phyloP scores from a whole-genome alignment of 345 rosid genomes.

The Ceriops tagal region DNA sequence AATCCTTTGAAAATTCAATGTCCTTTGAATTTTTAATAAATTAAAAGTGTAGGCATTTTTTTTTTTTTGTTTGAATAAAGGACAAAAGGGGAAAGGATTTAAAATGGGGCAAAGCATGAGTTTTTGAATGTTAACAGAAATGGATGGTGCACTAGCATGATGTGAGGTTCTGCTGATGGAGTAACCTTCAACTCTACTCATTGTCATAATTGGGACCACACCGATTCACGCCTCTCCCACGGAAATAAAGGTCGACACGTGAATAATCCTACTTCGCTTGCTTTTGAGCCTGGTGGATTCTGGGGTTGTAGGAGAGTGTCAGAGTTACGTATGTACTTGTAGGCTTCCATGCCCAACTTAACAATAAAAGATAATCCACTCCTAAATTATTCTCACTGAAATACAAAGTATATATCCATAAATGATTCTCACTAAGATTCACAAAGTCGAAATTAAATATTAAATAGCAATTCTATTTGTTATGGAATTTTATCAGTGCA shows the following conservation, averaged over 20 bases:
- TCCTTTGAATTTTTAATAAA: too few relatives aligned
- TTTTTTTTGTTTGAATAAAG: neutral
- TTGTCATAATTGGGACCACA: conserved; percentile 39
- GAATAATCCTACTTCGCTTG: conserved; percentile 4
- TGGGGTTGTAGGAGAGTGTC: conserved; percentile 7
- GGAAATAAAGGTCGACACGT: conserved; percentile 15
- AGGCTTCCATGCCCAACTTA: too few relatives aligned
- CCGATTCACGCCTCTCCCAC: conserved; percentile 30
- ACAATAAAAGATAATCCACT: too few relatives aligned
- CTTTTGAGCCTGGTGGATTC: conserved; percentile 16
- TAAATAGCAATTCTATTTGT: too few relatives aligned
- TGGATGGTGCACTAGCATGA: conserved; percentile 2
- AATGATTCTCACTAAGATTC: too few relatives aligned
- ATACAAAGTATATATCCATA: too few relatives aligned
- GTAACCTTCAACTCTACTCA: conserved; percentile 4
- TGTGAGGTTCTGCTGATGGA: conserved; percentile 4
- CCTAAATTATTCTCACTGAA: too few relatives aligned
- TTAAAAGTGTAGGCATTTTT: too few relatives aligned
- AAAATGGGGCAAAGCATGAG: neutral
- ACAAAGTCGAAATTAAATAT: too few relatives aligned
- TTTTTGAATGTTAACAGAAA: conserved; percentile 7
- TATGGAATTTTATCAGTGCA: too few relatives aligned
- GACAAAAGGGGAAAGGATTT: neutral
- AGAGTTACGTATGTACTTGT: neutral
- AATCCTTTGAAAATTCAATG: too few relatives aligned